These are phyloP conservation scores for Rhodocollybia butyracea DNA, from an alignment of 768 basidiomycete species.

Conservation along the genomic window DNA sequence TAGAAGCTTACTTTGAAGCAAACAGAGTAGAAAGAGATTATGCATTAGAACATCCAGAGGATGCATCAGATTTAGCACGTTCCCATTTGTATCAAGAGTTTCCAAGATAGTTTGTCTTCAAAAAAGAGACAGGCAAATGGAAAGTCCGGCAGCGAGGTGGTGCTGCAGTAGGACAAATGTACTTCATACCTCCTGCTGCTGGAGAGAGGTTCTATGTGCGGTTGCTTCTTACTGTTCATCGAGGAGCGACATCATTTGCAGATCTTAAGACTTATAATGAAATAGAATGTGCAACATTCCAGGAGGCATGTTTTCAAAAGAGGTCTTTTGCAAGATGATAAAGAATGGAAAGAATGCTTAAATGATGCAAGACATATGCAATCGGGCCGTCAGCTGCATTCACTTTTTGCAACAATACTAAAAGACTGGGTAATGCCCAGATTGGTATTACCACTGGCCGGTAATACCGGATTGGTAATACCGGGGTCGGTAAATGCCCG, in stretches of 20 bases:
- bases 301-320: conserved; percentile 36
- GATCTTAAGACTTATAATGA: conserved; percentile 24
- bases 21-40: not conserved
- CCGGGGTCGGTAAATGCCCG: too few species aligned
- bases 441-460: too few species aligned
- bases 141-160: conserved; percentile 1
- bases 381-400: too few species aligned
- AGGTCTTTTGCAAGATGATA: conserved; percentile 44
- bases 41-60: not conserved
- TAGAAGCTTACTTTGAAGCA: not conserved
- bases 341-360: conserved; percentile 42
- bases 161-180: conserved; percentile 28
- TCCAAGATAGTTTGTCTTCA: conserved; percentile 19
- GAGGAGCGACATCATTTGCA: conserved; percentile 26
- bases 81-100: conserved; percentile 22
- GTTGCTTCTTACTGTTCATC: conserved; percentile 34
- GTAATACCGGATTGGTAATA: too few species aligned
- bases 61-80: not conserved
- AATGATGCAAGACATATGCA: conserved; percentile 36
- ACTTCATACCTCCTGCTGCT: conserved; percentile 22
- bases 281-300: conserved; percentile 25
- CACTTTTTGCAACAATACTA: too few species aligned
- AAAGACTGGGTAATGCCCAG: too few species aligned
- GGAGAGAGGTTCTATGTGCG: conserved; percentile 38
- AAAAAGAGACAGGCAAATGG: not conserved